phyloP scores from a whole-genome alignment of 805 yeast species.

The Maudiozyma pseudohumilis region DNA sequence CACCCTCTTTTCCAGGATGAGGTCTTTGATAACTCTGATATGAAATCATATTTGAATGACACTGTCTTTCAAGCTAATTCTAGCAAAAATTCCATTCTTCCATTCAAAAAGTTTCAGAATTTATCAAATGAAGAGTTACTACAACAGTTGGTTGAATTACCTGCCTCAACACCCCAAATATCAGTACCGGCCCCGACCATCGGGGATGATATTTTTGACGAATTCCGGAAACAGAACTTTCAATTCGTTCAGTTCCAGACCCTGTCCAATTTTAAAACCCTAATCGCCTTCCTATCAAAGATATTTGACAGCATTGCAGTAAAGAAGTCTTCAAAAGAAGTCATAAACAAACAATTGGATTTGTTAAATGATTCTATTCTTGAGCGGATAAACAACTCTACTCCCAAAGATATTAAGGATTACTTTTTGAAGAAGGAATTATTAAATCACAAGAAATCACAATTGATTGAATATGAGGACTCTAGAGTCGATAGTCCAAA shows the following conservation, averaged over 20 bases:
- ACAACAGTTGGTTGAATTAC: constrained; percentile 4
- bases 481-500: not conserved
- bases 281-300: constrained; percentile 17
- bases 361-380: constrained; percentile 16
- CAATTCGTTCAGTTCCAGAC: constrained; percentile 24
- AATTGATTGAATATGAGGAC: not conserved
- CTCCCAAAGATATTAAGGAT: constrained; percentile 15
- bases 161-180: not conserved
- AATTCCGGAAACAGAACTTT: constrained; percentile 10
- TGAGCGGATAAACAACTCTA: constrained; percentile 14
- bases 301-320: constrained; percentile 23
- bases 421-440: constrained; percentile 10
- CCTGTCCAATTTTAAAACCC: constrained; percentile 18
- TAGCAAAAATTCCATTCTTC: constrained; percentile 9
- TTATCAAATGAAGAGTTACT: constrained; percentile 6
- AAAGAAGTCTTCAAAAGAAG: constrained; percentile 20
- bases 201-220: constrained; percentile 6
- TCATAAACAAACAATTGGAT: constrained; percentile 17
- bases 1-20: constrained; percentile 24
- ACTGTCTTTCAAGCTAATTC: constrained; percentile 3
- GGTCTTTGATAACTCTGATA: constrained; percentile 17
- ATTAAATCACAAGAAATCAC: constrained; percentile 4
- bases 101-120: constrained; percentile 4
- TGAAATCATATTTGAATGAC: constrained; percentile 18
- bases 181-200: not conserved